A percentile compares a stretch with the other conserved stretches of the same genome.
These are phyloP conservation scores for Oryza meyeriana DNA, from an alignment of 176 grass and related monocot species.

Conservation along the genomic window DNA sequence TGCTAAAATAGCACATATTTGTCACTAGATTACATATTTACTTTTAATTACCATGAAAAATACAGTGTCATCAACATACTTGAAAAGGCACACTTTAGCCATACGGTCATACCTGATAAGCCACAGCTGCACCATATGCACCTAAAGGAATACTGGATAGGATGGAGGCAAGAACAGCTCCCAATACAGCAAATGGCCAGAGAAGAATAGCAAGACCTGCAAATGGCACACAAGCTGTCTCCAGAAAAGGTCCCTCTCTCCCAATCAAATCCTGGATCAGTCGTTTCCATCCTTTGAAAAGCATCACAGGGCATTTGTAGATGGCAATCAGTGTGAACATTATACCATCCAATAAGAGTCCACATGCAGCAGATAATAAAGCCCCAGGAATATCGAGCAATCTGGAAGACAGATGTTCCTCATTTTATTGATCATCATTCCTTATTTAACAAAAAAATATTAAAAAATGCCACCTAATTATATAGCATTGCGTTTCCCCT, in stretches of 20 bases:
- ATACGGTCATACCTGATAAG: constrained; percentile 72
- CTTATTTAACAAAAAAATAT: neutral
- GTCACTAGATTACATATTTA: neutral
- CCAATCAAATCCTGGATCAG: constrained; percentile 86
- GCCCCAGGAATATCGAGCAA: constrained; percentile 71
- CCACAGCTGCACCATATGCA: constrained; percentile 75
- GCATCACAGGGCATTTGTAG: constrained; percentile 92
- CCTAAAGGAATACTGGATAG: constrained; percentile 88
- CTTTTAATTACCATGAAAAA: neutral
- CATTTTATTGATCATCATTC: constrained; percentile 20
- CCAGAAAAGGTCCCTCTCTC: constrained; percentile 88
- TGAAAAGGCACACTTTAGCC: neutral
- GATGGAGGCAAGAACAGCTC: constrained; percentile 63
- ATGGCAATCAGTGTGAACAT: constrained; percentile 77
- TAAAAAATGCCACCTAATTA: constrained; percentile 16
- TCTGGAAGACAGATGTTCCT: constrained; percentile 32
- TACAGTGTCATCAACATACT: neutral
- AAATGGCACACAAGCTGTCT: constrained; percentile 94
- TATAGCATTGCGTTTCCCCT: neutral
- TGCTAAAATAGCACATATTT: neutral
- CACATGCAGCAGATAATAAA: constrained; percentile 47
- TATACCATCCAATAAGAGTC: constrained; percentile 62
- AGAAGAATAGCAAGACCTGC: constrained; percentile 96
- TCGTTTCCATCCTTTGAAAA: constrained; percentile 95
- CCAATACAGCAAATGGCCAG: constrained; percentile 89